These are phyloP conservation scores for Puccinia novopanici DNA, from an alignment of 1,284 basidiomycete genomes.

Conservation along the genomic window DNA sequence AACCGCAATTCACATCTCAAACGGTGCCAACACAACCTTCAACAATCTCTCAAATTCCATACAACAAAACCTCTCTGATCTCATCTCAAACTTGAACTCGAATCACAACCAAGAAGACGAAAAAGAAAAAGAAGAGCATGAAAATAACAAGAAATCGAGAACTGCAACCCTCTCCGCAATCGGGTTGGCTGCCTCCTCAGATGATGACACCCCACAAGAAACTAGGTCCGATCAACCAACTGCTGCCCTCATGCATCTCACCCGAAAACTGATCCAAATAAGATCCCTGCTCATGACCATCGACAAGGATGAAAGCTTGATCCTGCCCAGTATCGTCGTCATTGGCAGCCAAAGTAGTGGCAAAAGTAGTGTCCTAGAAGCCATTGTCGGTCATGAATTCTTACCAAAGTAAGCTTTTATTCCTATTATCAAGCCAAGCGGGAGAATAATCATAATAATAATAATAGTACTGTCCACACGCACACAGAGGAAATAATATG, in stretches of 20 bases:
- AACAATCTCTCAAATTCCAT: conserved; percentile 13
- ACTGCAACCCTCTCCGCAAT: conserved; percentile 19
- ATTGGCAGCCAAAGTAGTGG: conserved; percentile 97
- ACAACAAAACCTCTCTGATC: conserved; percentile 4
- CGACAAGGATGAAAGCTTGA: conserved; percentile 90
- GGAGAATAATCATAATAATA: no score
- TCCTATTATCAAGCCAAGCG: no score
- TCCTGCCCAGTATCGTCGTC: conserved; percentile 94
- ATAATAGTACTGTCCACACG: no score
- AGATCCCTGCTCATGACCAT: conserved; percentile 88
- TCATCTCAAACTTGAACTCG: neutral
- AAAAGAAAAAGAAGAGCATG: neutral
- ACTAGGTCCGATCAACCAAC: conserved; percentile 7
- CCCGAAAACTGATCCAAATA: conserved; percentile 93
- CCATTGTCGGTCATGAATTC: conserved; percentile 97
- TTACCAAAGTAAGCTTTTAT: conserved; percentile 77
- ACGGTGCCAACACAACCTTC: conserved; percentile 14
- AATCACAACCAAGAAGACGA: conserved; percentile 17
- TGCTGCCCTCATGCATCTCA: conserved; percentile 77
- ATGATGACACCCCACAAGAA: neutral
- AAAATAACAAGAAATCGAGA: neutral
- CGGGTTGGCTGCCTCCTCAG: conserved; percentile 7
- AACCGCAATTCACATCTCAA: conserved; percentile 6
- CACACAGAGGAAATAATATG: conserved; percentile 90
- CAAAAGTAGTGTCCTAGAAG: conserved; percentile 94